Evolutionary conservation across 2,329 filamentous ascomycete genomes (phyloP), one percentile per base, ranked within the genome.

Genomic region (Zasmidium citrigriseum): DNA sequence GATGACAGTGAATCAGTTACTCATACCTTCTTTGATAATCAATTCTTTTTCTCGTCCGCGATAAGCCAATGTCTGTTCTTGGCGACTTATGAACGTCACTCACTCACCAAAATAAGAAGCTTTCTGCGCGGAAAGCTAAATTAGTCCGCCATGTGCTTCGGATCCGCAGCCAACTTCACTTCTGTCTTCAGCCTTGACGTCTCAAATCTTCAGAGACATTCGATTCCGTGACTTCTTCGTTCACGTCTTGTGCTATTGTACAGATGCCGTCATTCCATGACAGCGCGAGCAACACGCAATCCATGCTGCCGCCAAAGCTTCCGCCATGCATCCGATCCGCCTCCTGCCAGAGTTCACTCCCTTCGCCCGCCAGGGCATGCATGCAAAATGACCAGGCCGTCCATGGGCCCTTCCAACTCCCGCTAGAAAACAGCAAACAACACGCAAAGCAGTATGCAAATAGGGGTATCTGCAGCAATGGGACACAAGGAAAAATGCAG

Each of bases 391-490:
- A 44, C 50, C 22, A 18, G 1, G 34, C 29, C 29, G 22, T 23
- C 50, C 34, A 22, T 52, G 21, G 9, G 22, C n/a, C 41, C 51
- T 18, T 21, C 34, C 18, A 38, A 53, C 34, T 46, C 51, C 52
- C 52, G 41, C 52, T 47, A 54, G 34, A 20, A 44, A 23, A 47
- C 46, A 41, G 46, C 46, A 50, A 38, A 47, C 53, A 45, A 22
- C 34, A 41, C 34, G 18, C 34, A 41, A 50, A 49, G 23, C 46
- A 29, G 34, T 44, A 55, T 50, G 24, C 46, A 49, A 41, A 50
- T 18, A 34, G 25, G 55, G 55, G 55, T 57, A 57, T 57, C 34
- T 47, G 38, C 48, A 41, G 34, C 46, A n/a, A 22, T 41, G 12
- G 34, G 34, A 41, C 34, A 41, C 5, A 41, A 41, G 34, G 34